phyloP scores from a whole-genome alignment of 805 yeast species.

The Wickerhamomyces strasburgensis region DNA sequence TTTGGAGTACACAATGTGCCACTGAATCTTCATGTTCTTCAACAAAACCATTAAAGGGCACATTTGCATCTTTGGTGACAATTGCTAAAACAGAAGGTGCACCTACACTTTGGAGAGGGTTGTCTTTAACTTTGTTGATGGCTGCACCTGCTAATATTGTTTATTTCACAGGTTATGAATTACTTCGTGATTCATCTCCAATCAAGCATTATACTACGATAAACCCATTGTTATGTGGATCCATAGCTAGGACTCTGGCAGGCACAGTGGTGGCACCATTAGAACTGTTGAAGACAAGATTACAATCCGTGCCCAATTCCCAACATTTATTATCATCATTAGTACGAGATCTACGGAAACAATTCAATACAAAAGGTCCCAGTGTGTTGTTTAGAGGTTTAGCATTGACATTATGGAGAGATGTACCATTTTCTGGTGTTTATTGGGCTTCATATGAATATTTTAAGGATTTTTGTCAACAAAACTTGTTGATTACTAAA shows the following conservation, averaged over 20 bases:
- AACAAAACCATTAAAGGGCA: constrained; percentile 44
- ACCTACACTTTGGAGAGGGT: constrained; percentile 81
- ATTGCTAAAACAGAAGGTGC: constrained; percentile 73
- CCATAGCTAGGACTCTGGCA: constrained; percentile 74
- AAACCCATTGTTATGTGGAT: constrained; percentile 83
- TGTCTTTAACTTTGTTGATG: constrained; percentile 77
- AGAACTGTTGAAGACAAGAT: constrained; percentile 80
- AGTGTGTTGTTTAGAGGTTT: constrained; percentile 76
- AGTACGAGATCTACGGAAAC: constrained; percentile 46
- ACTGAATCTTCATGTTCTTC: constrained; percentile 7
- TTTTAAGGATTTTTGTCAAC: constrained; percentile 25
- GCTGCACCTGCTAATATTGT: constrained; percentile 91
- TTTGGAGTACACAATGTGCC: constrained; percentile 26
- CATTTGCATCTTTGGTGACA: constrained; percentile 64
- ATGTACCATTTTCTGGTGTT: constrained; percentile 93
- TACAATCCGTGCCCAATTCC: constrained; percentile 77
- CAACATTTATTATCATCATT: constrained; percentile 34
- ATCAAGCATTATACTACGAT: constrained; percentile 34
- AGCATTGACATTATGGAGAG: constrained; percentile 89
- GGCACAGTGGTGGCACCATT: constrained; percentile 85
- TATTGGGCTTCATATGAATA: constrained; percentile 89
- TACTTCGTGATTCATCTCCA: constrained; percentile 71
- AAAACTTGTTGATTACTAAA: constrained; percentile 4
- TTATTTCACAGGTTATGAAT: constrained; percentile 91
- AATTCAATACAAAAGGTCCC: constrained; percentile 53